phyloP scores from a whole-genome alignment of 768 basidiomycete species.

The Termitomyces sp. region DNA sequence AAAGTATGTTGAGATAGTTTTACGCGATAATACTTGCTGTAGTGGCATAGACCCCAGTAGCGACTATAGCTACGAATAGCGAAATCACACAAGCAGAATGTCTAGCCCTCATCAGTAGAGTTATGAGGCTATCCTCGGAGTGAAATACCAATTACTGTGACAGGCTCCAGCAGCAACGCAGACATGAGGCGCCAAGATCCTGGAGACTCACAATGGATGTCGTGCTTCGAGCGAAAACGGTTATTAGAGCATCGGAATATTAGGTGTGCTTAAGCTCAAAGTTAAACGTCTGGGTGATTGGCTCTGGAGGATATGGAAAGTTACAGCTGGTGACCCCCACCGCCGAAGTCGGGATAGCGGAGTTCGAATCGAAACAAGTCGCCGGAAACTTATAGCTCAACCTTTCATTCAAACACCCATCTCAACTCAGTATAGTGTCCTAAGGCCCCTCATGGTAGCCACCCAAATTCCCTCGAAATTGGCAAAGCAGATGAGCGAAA shows the following conservation, averaged over 20 bases:
- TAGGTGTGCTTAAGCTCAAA: neutral
- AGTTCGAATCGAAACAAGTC: conserved; percentile 1
- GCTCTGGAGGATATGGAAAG: neutral
- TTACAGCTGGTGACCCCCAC: neutral
- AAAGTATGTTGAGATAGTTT: neutral
- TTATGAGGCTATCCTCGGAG: neutral
- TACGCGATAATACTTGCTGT: too few relatives aligned
- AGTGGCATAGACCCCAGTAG: too few relatives aligned
- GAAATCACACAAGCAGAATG: neutral
- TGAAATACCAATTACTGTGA: neutral
- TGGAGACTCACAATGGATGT: neutral
- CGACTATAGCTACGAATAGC: neutral
- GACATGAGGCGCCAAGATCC: neutral
- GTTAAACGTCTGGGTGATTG: neutral
- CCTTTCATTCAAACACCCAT: neutral
- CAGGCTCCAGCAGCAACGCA: neutral
- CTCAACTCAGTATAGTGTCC: neutral
- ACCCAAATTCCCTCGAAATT: conserved; percentile 27
- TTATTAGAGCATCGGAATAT: neutral
- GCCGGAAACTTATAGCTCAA: neutral
- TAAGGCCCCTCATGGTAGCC: conserved; percentile 15
- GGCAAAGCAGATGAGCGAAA: conserved; percentile 43
- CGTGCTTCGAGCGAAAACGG: too few relatives aligned
- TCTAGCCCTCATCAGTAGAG: neutral
- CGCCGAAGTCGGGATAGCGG: conserved; percentile 2